These are phyloP conservation scores for Umbelopsis ramanniana DNA, from an alignment of 192 early-diverging fungal genomes.

Conservation along the genomic window DNA sequence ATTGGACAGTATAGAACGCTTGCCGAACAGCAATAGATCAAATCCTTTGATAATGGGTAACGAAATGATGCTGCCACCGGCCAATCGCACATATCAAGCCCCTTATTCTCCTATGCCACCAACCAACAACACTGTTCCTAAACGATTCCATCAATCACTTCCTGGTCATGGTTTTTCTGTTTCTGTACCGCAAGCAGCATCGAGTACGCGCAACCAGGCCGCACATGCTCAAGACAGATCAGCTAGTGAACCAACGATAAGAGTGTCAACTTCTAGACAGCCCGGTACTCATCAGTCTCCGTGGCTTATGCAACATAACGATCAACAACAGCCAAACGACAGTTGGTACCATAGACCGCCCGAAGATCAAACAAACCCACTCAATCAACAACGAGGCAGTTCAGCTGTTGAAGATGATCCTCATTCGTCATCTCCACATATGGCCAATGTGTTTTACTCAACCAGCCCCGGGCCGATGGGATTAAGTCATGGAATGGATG, in stretches of 20 bases:
- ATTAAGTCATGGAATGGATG: slow-evolving; percentile 5
- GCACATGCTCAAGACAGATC: background rate
- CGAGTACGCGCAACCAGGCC: background rate
- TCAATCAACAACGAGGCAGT: background rate
- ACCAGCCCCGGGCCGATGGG: background rate
- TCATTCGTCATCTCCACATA: slow-evolving; percentile 2
- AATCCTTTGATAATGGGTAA: background rate
- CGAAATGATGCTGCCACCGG: slow-evolving; percentile 4
- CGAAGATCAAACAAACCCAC: background rate
- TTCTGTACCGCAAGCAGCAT: background rate
- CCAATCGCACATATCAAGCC: background rate
- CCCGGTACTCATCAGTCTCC: background rate
- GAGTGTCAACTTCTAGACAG: background rate
- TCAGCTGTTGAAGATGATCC: background rate
- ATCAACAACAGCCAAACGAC: slow-evolving; percentile 3
- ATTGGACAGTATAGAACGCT: slow-evolving; percentile 4
- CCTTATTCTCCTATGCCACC: background rate
- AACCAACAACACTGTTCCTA: background rate
- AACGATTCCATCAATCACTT: background rate
- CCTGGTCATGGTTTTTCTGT: background rate
- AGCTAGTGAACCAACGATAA: background rate
- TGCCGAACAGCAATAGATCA: background rate
- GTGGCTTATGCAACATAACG: background rate
- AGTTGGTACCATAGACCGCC: slow-evolving; percentile 8
- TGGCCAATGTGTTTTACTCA: slow-evolving; percentile 14